These are phyloP conservation scores for Ceratobasidium papillatum DNA, from an alignment of 1,284 basidiomycete species.

Conservation along the genomic window DNA sequence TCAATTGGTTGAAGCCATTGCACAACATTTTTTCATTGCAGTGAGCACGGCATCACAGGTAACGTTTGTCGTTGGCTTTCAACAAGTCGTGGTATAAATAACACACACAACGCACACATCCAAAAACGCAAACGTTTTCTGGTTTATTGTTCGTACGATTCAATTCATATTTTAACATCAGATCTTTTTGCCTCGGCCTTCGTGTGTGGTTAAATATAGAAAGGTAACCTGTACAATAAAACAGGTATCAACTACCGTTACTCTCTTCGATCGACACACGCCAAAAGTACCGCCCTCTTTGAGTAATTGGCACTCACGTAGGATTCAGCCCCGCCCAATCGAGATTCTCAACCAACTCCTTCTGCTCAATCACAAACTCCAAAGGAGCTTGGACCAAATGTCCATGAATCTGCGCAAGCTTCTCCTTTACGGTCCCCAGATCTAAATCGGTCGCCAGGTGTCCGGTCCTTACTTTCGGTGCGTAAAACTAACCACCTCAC, in stretches of 20 bases:
- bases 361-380: constrained; percentile 84
- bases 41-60: no score
- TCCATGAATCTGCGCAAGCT: constrained; percentile 72
- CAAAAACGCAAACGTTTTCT: not conserved
- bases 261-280: not conserved
- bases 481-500: constrained; percentile 61
- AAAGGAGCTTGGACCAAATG: constrained; percentile 80
- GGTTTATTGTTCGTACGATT: not conserved
- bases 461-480: constrained; percentile 79
- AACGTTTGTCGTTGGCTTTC: no score
- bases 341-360: constrained; percentile 70
- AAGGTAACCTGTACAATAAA: constrained; percentile 12
- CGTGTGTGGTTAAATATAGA: constrained; percentile 14
- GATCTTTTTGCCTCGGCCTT: no score
- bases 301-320: constrained; percentile 14
- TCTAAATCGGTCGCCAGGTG: constrained; percentile 76
- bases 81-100: no score
- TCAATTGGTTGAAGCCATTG: no score
- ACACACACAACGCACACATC: no score
- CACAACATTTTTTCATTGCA: no score
- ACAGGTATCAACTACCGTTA: not conserved
- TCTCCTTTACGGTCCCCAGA: constrained; percentile 74
- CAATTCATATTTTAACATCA: constrained; percentile 26
- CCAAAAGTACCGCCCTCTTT: not conserved
- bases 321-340: constrained; percentile 81